Conservation (phyloP, 2,329 filamentous ascomycete species). For the Fusarium agapanthi region DNA sequence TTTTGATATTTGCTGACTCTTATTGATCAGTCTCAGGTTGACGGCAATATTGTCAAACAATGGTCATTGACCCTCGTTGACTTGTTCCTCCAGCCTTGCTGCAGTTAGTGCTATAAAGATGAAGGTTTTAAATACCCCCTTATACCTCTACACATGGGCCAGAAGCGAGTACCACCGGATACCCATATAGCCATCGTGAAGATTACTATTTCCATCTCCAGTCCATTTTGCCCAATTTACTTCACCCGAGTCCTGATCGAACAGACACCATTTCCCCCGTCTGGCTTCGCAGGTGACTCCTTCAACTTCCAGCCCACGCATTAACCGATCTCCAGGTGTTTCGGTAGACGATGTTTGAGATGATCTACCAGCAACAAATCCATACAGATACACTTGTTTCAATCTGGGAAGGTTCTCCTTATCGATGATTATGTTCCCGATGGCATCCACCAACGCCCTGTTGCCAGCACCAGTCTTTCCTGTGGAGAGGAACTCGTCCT, state of each 20-base stretch:
- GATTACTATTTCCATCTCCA: not conserved
- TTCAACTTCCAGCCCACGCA: not conserved
- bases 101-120: no score
- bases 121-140: fast-evolving
- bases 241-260: constrained; percentile 1
- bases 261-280: constrained; percentile 14
- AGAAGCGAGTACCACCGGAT: not conserved
- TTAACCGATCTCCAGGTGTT: not conserved
- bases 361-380: not conserved
- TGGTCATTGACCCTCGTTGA: not conserved
- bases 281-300: not conserved
- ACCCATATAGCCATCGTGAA: constrained; percentile 16
- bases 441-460: not conserved
- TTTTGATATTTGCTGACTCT: not conserved
- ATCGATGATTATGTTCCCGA: not conserved
- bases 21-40: not conserved
- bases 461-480: not conserved
- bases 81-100: not conserved
- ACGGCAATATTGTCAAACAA: not conserved
- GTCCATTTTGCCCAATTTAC: constrained; percentile 5
- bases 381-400: constrained; percentile 8
- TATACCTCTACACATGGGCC: not conserved
- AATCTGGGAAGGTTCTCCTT: not conserved
- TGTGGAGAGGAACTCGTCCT: constrained; percentile 13
- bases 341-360: not conserved